Evolutionary conservation across 2,329 filamentous ascomycete species (phyloP).

Genomic region (Ophidiomyces ophidiicola): DNA sequence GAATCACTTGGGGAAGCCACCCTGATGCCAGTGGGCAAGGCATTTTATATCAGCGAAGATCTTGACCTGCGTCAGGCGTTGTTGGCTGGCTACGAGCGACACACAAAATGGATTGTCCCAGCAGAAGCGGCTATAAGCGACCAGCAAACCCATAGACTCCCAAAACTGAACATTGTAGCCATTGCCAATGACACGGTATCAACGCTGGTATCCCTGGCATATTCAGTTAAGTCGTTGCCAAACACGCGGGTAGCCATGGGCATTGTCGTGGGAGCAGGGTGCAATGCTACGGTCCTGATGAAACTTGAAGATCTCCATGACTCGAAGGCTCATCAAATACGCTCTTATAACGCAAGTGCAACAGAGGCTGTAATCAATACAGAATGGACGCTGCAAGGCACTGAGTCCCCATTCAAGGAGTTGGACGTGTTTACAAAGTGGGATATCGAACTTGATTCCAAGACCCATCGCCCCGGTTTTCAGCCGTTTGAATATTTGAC

Average conservation of each 20-base stretch:
- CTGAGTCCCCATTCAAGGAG: slow-evolving; percentile 50
- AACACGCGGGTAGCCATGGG: slow-evolving; percentile 59
- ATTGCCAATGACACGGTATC: slow-evolving; percentile 70
- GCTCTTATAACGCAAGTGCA: slow-evolving; percentile 36
- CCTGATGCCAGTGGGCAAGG: slow-evolving; percentile 47
- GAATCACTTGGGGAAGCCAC: slow-evolving; percentile 43
- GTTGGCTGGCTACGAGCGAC: slow-evolving; percentile 42
- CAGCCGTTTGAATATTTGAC: slow-evolving; percentile 84
- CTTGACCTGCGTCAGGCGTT: slow-evolving; percentile 44
- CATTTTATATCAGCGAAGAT: slow-evolving; percentile 45
- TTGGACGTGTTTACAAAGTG: slow-evolving; percentile 52
- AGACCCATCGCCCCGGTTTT: slow-evolving; percentile 56
- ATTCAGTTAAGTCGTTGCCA: slow-evolving; percentile 47
- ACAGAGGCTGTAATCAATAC: slow-evolving; percentile 60
- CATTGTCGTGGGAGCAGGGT: slow-evolving; percentile 64
- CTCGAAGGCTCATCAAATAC: slow-evolving; percentile 43
- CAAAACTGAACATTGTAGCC: slow-evolving; percentile 53
- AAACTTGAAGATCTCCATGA: slow-evolving; percentile 47
- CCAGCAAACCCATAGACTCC: slow-evolving; percentile 36
- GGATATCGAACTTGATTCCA: slow-evolving; percentile 52
- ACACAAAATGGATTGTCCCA: slow-evolving; percentile 28
- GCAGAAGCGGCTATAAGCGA: slow-evolving; percentile 20
- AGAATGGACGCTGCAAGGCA: slow-evolving; percentile 66
- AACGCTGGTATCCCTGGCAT: slow-evolving; percentile 63
- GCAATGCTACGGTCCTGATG: slow-evolving; percentile 63